These are phyloP conservation scores for Dictyostelium brefeldianum DNA, from an alignment of 78 protist species.

Conservation along the genomic window DNA sequence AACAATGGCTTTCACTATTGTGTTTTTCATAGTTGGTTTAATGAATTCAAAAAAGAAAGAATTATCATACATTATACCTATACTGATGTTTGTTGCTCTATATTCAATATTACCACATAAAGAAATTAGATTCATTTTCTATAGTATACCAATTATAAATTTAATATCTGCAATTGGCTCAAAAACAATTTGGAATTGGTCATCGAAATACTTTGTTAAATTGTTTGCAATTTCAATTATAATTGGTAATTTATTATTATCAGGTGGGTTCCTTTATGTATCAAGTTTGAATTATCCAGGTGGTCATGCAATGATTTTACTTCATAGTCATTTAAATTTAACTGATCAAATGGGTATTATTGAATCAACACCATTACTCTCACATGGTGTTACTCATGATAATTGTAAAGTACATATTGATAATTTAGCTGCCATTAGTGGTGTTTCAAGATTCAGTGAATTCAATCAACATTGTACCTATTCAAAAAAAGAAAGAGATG, in stretches of 20 bases:
- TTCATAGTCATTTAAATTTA: slow-evolving; percentile 7
- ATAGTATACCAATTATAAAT: slow-evolving; percentile 88
- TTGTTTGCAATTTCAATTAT: background rate
- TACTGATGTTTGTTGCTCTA: slow-evolving; percentile 61
- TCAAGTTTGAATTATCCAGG: slow-evolving; percentile 85
- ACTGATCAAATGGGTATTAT: background rate
- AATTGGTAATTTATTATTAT: background rate
- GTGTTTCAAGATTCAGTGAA: slow-evolving; percentile 82
- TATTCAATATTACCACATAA: slow-evolving; percentile 94
- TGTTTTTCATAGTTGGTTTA: background rate
- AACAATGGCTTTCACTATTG: slow-evolving; percentile 34
- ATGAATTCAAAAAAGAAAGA: background rate
- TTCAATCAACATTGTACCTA: slow-evolving; percentile 1
- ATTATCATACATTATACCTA: background rate
- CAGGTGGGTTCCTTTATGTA: slow-evolving; percentile 5
- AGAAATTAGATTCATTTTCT: slow-evolving; percentile 94
- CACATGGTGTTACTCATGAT: background rate
- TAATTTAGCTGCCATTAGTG: slow-evolving; percentile 76
- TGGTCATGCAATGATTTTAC: slow-evolving; percentile 41
- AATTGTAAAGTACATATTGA: slow-evolving; percentile 74
- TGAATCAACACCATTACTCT: background rate
- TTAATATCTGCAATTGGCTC: slow-evolving; percentile 65
- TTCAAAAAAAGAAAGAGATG: slow-evolving; percentile 60
- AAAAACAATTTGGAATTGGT: background rate
- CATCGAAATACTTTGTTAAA: background rate